Evolutionary conservation across 495 filamentous ascomycete species (phyloP).

Genomic region (Gamarada debralockiae): DNA sequence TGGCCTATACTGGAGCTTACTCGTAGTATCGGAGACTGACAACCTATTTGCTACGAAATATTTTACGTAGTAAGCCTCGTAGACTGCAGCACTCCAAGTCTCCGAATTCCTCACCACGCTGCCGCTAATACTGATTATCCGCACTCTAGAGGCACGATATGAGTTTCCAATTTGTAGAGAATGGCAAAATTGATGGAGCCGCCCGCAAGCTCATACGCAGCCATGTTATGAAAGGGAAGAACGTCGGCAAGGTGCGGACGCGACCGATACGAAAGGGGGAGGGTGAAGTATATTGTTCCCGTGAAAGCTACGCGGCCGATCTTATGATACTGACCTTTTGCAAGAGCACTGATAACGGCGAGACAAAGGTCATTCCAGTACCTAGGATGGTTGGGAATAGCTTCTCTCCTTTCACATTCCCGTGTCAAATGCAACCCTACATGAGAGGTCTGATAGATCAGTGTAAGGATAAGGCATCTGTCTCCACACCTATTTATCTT

Average conservation of each 20-base stretch:
- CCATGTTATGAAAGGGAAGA: constrained; percentile 23
- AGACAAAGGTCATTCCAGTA: neutral
- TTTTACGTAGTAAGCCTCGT: too few relatives aligned
- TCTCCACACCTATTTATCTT: neutral
- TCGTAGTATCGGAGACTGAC: too few relatives aligned
- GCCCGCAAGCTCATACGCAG: constrained; percentile 20
- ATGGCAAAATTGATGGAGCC: constrained; percentile 15
- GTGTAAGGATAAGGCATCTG: neutral
- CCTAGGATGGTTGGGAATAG: neutral
- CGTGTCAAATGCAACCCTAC: neutral
- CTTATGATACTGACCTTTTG: neutral
- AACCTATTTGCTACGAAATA: too few relatives aligned
- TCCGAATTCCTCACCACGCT: neutral
- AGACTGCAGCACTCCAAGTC: neutral
- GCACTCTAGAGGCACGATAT: neutral
- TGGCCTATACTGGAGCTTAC: too few relatives aligned
- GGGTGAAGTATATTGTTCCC: neutral
- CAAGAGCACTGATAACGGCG: neutral
- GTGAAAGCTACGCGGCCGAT: neutral
- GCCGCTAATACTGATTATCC: neutral
- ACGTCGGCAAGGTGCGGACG: constrained; percentile 13
- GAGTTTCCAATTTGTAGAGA: constrained; percentile 18
- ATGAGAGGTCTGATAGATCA: neutral
- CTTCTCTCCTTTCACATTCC: neutral
- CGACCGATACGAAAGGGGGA: constrained; percentile 3